These are phyloP conservation scores for Arthrobotrys musiformis DNA, from an alignment of 2,329 filamentous ascomycete species.

Conservation along the genomic window DNA sequence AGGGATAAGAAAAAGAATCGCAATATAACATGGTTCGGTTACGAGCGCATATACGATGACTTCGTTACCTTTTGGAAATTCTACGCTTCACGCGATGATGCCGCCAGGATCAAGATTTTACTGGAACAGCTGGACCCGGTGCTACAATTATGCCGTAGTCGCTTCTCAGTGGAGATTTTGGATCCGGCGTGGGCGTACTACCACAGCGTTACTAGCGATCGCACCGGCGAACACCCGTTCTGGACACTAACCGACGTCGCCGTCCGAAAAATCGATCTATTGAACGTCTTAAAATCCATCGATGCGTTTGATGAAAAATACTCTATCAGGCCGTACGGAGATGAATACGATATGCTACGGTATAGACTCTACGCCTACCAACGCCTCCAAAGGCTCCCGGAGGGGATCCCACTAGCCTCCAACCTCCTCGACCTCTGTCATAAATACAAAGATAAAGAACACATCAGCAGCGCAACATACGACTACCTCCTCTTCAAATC, in stretches of 20 bases:
- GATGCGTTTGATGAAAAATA: background rate
- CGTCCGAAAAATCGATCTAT: background rate
- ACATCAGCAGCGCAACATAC: constrained; percentile 11
- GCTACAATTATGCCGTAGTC: background rate
- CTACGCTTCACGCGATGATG: constrained; percentile 15
- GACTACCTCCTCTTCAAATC: constrained; percentile 34
- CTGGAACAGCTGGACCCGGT: constrained; percentile 15
- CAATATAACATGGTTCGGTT: background rate
- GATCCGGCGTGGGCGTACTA: constrained; percentile 16
- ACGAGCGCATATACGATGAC: background rate
- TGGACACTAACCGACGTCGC: background rate
- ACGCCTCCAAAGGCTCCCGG: background rate
- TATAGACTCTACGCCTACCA: constrained; percentile 8
- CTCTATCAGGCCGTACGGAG: background rate
- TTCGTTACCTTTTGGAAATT: constrained; percentile 7
- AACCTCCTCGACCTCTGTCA: constrained; percentile 8
- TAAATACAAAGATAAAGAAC: background rate
- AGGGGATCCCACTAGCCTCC: background rate
- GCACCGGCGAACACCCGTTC: constrained; percentile 9
- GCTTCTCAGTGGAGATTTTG: background rate
- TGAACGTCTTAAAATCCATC: background rate
- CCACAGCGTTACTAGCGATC: constrained; percentile 15
- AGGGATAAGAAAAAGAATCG: background rate
- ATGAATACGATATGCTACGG: constrained; percentile 2
- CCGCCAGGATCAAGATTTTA: background rate